Percentiles rank a stretch among this genome's conserved stretches.
phyloP scores from a whole-genome alignment of 2,329 filamentous ascomycete species.

The Chaetoscypha palmicola region DNA sequence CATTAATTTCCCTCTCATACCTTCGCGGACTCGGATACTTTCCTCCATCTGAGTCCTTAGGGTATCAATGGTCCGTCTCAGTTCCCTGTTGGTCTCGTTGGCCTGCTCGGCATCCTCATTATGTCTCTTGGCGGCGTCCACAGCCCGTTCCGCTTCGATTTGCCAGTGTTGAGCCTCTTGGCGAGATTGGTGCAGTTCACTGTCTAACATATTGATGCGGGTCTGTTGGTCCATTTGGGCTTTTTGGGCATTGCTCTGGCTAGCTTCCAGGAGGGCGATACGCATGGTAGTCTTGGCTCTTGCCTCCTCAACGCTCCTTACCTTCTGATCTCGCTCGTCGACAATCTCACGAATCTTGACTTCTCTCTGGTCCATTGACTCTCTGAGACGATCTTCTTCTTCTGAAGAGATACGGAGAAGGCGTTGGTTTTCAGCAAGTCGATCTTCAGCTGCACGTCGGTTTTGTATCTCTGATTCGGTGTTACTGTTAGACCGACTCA shows the following conservation, averaged over 20 bases:
- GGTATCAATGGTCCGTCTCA: slow-evolving; percentile 66
- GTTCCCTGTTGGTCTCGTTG: slow-evolving; percentile 59
- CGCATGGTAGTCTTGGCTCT: slow-evolving; percentile 51
- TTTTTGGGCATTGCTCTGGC: slow-evolving; percentile 52
- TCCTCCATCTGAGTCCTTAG: slow-evolving; percentile 76
- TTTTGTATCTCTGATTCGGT: slow-evolving; percentile 56
- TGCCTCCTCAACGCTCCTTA: slow-evolving; percentile 52
- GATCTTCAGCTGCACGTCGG: slow-evolving; percentile 64
- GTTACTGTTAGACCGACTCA: slow-evolving; percentile 55
- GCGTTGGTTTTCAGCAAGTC: slow-evolving; percentile 64
- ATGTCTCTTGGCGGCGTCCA: slow-evolving; percentile 59
- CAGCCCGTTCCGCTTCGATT: slow-evolving; percentile 52
- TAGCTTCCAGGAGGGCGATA: slow-evolving; percentile 59
- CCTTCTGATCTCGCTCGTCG: slow-evolving; percentile 62
- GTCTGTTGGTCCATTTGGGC: slow-evolving; percentile 49
- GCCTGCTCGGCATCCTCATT: slow-evolving; percentile 50
- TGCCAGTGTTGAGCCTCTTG: slow-evolving; percentile 56
- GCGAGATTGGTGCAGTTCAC: slow-evolving; percentile 47
- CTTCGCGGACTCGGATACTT: slow-evolving; percentile 75
- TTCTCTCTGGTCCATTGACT: slow-evolving; percentile 61
- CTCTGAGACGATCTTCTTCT: slow-evolving; percentile 61
- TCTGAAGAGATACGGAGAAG: slow-evolving; percentile 63
- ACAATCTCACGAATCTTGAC: slow-evolving; percentile 58
- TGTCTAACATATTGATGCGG: slow-evolving; percentile 46
- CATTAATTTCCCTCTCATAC: slow-evolving; percentile 77